phyloP scores from a whole-genome alignment of 306 rosid genomes.

The Begonia masoniana region DNA sequence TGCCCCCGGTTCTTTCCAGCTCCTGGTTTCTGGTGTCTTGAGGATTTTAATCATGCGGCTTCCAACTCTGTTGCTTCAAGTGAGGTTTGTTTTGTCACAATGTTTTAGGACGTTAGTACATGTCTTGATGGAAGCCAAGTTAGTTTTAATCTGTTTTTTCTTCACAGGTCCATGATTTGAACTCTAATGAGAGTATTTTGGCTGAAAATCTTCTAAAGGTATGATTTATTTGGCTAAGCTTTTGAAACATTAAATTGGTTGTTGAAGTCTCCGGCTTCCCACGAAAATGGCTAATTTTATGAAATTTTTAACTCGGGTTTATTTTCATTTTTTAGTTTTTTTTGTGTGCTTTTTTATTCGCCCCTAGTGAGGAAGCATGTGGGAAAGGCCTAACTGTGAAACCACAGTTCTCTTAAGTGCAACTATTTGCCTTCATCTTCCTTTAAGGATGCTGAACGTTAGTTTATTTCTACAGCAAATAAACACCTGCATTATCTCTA shows the following conservation, averaged over 20 bases:
- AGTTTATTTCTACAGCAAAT: no score
- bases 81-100: conserved; percentile 70
- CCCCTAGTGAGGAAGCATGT: no score
- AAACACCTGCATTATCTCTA: no score
- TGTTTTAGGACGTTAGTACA: conserved; percentile 11
- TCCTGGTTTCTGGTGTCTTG: conserved; percentile 60
- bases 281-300: no score
- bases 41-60: conserved; percentile 21
- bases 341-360: no score
- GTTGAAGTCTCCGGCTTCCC: no score
- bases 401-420: no score
- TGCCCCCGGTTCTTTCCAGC: conserved; percentile 96
- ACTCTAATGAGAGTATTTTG: conserved; percentile 27
- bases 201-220: conserved; percentile 95
- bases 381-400: no score
- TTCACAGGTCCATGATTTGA: conserved; percentile 40
- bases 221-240: conserved; percentile 1
- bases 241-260: no score
- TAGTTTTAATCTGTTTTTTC: conserved; percentile 1
- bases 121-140: conserved; percentile 2
- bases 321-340: no score
- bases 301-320: no score
- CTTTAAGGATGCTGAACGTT: not conserved
- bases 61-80: conserved; percentile 30
- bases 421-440: no score